Evolutionary conservation across 306 rosid species (phyloP), one percentile per base, ranked within the genome.

Genomic region (Cicer pinnatifidum): DNA sequence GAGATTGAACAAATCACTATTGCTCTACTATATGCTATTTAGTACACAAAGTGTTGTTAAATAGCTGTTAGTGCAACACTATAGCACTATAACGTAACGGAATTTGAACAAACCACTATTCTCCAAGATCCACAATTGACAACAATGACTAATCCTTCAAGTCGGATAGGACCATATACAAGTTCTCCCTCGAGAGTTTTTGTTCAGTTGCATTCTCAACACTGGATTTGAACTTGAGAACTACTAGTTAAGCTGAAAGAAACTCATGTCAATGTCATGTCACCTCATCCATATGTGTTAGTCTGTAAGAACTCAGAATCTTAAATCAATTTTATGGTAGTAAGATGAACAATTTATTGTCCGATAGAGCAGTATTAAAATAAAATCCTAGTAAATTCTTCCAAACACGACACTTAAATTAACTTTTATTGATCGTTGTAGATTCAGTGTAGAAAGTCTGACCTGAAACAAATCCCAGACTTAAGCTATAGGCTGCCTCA

Each of bases 401-500:
- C 4, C 35, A 28, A 28, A 28, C 5, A 28, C 35, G 5, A 5
- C 35, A 45, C 23, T 56, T 57, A 11, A 57, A 19, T 72, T 28
- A 58, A n/a, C 5, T 44, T 66, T 6, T 0, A 3, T 41, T 40
- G 47, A 72, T 45, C 7, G 37, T 41, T 12, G 16, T 3, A 53
- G 62, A 38, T 57, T 23, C 19, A 43, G 57, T 57, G 39, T 56
- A 72, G 9, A 72, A 72, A 43, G 67, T 20, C 57, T 43, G 11
- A 45, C 23, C 45, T 48, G 17, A 60, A 35, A 73, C 41, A 35
- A 73, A 73, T 62, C 48, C 43, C 71, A 62, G 15, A 19, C 44
- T 48, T 48, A 17, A 50, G 78, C 11, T 17, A 74, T 11, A 74
- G 28, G 52, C 16, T 48, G 8, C 51, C 39, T 61, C 16, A 46